Evolutionary conservation across 192 early-diverging fungal species (phyloP), one percentile per base, ranked within the genome.

Genomic region (Jimgerdemannia lactiflua): DNA sequence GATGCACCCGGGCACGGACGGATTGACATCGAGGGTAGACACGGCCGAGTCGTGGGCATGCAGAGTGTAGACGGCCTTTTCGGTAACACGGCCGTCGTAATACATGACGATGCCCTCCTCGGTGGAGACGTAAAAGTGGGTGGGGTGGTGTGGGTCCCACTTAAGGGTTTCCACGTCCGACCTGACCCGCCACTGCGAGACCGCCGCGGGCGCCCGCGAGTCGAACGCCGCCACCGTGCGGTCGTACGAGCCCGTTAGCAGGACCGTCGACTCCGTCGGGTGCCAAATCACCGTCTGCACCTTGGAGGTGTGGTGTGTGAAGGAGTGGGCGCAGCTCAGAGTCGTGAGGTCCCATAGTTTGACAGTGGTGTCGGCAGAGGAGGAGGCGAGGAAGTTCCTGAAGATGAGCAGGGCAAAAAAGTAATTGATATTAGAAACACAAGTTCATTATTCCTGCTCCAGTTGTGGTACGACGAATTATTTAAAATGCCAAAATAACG

Each of bases 291-390:
- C 93, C 17, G 93, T 86, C 75, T 97, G 95, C 39, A 99, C 89
- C 77, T 98, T 98, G 80, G 92, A 89, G 39, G 79, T 92, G 81
- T 99, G 98, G 81, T 97, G 94, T 8, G 65, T 72, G 82, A 94
- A 98, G 39, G 92, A 95, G 40, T 92, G 88, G 11, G 92, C 91
- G 85, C 93, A 87, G 72, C 84, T 85, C 29, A 83, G 85, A 3
- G 89, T 88, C 20, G 85, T 85, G 75, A 99, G 85, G 76, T 99
- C 98, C 98, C 98, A 99, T 43, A 99, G 89, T 83, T 99, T 99
- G 40, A 99, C 94, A 18, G 97, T 98, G 7, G 90, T 93, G 78
- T 99, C 98, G 43, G 97, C 98, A 19, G 97, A 99, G 11, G 95
- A 94, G 20, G 94, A 95, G 4, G 95, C 93, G 74, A 99, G 83